phyloP scores from a whole-genome alignment of 805 yeast species.

The Zygotorulaspora florentina region DNA sequence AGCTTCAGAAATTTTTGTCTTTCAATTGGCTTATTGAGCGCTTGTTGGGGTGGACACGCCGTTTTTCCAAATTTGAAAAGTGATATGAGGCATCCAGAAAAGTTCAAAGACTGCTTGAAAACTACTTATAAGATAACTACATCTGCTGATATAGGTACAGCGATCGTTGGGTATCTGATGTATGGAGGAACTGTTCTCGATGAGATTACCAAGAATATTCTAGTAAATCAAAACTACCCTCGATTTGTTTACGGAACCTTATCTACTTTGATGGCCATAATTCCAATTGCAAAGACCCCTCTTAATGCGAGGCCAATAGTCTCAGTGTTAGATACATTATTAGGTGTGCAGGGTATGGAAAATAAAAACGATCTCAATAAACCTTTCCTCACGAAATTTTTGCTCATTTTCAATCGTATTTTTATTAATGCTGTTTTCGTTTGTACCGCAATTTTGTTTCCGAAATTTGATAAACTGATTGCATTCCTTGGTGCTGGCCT shows the following conservation, averaged over 20 bases:
- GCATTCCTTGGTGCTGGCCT: conserved; percentile 78
- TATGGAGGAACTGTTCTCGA: conserved; percentile 66
- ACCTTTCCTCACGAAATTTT: conserved; percentile 19
- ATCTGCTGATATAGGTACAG: conserved; percentile 59
- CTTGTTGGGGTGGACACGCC: conserved; percentile 85
- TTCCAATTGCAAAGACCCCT: conserved; percentile 83
- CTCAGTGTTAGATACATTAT: conserved; percentile 58
- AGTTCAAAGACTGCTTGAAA: conserved; percentile 49
- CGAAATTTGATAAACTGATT: conserved; percentile 76
- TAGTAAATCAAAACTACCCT: conserved; percentile 67
- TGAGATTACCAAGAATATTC: conserved; percentile 72
- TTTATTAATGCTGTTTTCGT: conserved; percentile 57
- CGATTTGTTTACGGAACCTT: conserved; percentile 52
- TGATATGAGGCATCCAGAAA: conserved; percentile 66
- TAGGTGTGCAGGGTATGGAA: conserved; percentile 31
- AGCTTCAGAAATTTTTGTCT: conserved; percentile 49
- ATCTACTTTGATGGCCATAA: conserved; percentile 67
- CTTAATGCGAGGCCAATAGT: conserved; percentile 78
- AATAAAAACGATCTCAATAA: conserved; percentile 17
- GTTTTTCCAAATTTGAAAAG: conserved; percentile 68
- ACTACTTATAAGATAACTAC: conserved; percentile 59
- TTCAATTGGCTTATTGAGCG: conserved; percentile 64
- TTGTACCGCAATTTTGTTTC: conserved; percentile 57
- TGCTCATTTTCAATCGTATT: conserved; percentile 34
- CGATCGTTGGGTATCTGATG: conserved; percentile 70